These are phyloP conservation scores for Rhipidocladum racemiflorum DNA, from an alignment of 176 grass and related monocot genomes.

Conservation along the genomic window DNA sequence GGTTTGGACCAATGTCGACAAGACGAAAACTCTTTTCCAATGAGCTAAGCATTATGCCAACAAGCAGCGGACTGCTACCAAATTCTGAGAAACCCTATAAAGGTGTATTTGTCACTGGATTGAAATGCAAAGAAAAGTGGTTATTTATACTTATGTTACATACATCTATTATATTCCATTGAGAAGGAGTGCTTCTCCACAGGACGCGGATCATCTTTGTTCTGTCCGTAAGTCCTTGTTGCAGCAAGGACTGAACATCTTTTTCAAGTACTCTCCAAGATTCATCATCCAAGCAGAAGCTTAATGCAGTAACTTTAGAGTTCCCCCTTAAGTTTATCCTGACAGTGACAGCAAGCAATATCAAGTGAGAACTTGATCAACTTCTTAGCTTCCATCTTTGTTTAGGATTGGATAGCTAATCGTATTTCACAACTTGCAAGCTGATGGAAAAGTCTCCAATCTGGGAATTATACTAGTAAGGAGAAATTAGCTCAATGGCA, in stretches of 20 bases:
- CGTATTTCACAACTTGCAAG: not conserved
- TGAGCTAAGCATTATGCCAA: slow-evolving; percentile 65
- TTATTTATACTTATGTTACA: slow-evolving; percentile 17
- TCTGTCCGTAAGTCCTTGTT: slow-evolving; percentile 84
- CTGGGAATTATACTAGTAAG: slow-evolving; percentile 17
- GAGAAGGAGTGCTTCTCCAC: slow-evolving; percentile 85
- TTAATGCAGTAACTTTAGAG: slow-evolving; percentile 46
- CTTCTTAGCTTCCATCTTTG: not conserved
- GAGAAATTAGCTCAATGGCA: slow-evolving; percentile 6
- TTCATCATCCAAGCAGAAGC: slow-evolving; percentile 82
- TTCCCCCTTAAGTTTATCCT: slow-evolving; percentile 88
- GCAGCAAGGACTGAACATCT: slow-evolving; percentile 61
- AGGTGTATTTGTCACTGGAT: slow-evolving; percentile 24
- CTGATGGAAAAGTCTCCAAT: not conserved
- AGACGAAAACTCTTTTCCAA: slow-evolving; percentile 70
- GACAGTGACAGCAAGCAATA: slow-evolving; percentile 39
- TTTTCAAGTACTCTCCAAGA: slow-evolving; percentile 76
- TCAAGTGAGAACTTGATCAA: slow-evolving; percentile 8
- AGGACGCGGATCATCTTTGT: slow-evolving; percentile 72
- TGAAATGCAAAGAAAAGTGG: slow-evolving; percentile 16
- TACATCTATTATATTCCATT: slow-evolving; percentile 94
- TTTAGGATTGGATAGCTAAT: not conserved
- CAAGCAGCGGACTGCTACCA: slow-evolving; percentile 57
- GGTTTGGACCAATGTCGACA: slow-evolving; percentile 83
- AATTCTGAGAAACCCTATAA: slow-evolving; percentile 88